phyloP scores from a whole-genome alignment of 2,329 filamentous ascomycete species.

The Teratosphaeriaceae sp. region DNA sequence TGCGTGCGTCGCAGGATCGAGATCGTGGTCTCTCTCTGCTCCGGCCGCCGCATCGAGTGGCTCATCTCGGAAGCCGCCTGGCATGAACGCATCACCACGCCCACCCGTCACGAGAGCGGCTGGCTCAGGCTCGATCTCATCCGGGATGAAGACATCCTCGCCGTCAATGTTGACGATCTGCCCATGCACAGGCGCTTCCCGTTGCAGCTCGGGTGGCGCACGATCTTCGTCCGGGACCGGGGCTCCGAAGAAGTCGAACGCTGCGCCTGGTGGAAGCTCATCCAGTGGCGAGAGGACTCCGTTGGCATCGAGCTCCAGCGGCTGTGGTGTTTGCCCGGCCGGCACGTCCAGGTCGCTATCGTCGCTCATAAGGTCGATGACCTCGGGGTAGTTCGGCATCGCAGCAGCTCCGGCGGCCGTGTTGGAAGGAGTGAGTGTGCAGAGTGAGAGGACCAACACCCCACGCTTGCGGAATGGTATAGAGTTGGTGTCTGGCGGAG shows the following conservation, averaged over 20 bases:
- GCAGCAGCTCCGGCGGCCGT: neutral
- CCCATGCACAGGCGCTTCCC: neutral
- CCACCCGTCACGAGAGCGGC: neutral
- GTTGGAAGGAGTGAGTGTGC: too few species aligned
- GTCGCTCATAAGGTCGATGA: conserved; percentile 21
- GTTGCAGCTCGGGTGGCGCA: neutral
- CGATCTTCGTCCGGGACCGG: neutral
- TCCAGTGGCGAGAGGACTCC: conserved; percentile 2
- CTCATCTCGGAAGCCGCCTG: neutral
- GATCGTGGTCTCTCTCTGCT: neutral
- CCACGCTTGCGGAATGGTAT: too few species aligned
- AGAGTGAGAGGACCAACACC: too few species aligned
- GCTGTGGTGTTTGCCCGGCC: neutral
- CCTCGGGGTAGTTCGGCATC: neutral
- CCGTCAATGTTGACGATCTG: conserved; percentile 15
- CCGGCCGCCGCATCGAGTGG: neutral
- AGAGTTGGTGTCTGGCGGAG: too few species aligned
- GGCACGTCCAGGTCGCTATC: conserved; percentile 12
- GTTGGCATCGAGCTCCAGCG: conserved; percentile 2
- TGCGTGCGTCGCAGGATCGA: too few species aligned
- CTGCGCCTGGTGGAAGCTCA: too few species aligned
- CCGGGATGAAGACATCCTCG: conserved; percentile 21
- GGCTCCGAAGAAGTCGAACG: neutral
- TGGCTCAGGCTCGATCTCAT: conserved; percentile 9
- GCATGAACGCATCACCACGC: neutral